phyloP scores from a whole-genome alignment of 2,329 filamentous ascomycete genomes.

The Pseudogymnoascus sp. region DNA sequence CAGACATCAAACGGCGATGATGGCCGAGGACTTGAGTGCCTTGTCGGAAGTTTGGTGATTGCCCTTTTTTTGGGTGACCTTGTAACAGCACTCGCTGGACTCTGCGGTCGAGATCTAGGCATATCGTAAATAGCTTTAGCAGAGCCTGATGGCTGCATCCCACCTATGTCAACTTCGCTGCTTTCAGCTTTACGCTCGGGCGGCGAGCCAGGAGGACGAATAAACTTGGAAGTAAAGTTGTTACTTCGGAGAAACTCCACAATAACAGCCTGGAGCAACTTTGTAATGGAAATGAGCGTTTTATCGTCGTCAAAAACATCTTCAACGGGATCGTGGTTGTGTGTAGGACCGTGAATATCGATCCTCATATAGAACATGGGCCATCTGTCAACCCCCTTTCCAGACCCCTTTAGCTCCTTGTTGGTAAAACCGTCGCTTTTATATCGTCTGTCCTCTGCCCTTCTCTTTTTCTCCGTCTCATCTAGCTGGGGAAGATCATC shows the following conservation, averaged over 20 bases:
- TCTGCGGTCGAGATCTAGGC: not conserved
- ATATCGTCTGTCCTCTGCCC: constrained; percentile 31
- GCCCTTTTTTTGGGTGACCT: not conserved
- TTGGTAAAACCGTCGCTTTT: constrained; percentile 40
- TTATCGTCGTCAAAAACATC: constrained; percentile 37
- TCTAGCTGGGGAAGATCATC: constrained; percentile 36
- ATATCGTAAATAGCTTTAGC: not conserved
- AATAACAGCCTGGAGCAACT: constrained; percentile 60
- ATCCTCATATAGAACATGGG: constrained; percentile 84
- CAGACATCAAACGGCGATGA: constrained; percentile 30
- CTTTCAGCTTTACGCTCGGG: constrained; percentile 14
- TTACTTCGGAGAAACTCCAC: constrained; percentile 68
- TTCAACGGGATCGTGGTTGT: constrained; percentile 24
- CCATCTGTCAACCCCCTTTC: constrained; percentile 69
- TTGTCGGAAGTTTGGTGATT: not conserved
- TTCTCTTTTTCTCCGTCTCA: constrained; percentile 30
- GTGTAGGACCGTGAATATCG: constrained; percentile 24
- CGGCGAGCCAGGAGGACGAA: constrained; percentile 36
- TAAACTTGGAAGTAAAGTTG: constrained; percentile 38
- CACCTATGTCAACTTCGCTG: not conserved
- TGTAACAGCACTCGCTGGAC: too few relatives aligned
- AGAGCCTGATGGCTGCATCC: not conserved
- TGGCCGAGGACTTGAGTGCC: not conserved
- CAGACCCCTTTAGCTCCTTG: constrained; percentile 41
- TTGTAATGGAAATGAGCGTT: constrained; percentile 40